Conservation (phyloP, 2,329 filamentous ascomycete genomes). For the Bipolaris cookei region DNA sequence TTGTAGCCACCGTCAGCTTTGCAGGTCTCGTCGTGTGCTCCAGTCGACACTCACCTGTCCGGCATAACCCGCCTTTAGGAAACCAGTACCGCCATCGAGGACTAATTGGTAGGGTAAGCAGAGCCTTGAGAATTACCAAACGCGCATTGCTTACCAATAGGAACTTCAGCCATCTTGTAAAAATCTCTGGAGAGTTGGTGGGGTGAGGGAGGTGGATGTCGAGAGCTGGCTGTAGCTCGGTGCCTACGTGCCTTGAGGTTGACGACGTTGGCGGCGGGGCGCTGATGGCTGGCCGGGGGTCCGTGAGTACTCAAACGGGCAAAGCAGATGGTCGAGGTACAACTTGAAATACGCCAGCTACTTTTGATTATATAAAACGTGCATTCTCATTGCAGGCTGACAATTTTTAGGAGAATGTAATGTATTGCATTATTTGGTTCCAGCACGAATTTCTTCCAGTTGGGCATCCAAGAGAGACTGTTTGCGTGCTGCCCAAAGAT, state of each 20-base stretch:
- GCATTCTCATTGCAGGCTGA: not conserved
- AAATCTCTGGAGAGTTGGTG: conserved; percentile 23
- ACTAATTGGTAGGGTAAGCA: conserved; percentile 63
- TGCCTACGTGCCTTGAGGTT: conserved; percentile 25
- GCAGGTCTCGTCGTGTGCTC: not conserved
- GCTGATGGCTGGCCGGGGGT: conserved; percentile 25
- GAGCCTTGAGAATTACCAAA: conserved; percentile 11
- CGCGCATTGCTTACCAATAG: conserved; percentile 53
- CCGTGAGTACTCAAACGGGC: conserved; percentile 31
- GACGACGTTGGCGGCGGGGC: conserved; percentile 40
- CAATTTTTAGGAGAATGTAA: not conserved
- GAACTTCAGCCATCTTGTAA: conserved; percentile 55
- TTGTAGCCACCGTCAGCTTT: conserved; percentile 14
- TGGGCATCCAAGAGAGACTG: not conserved
- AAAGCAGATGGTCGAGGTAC: conserved; percentile 17
- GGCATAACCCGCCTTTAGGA: conserved; percentile 99
- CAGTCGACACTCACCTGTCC: conserved; percentile 67
- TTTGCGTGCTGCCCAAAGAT: not conserved
- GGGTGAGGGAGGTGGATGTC: conserved; percentile 14
- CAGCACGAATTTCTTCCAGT: not conserved
- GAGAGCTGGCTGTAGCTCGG: conserved; percentile 21
- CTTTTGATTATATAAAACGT: not conserved
- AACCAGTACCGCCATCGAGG: conserved; percentile 99
- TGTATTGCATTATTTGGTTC: not conserved
- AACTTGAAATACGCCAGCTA: conserved; percentile 1